Evolutionary conservation across 345 rosid species (phyloP).

Genomic region (Salix purpurea): DNA sequence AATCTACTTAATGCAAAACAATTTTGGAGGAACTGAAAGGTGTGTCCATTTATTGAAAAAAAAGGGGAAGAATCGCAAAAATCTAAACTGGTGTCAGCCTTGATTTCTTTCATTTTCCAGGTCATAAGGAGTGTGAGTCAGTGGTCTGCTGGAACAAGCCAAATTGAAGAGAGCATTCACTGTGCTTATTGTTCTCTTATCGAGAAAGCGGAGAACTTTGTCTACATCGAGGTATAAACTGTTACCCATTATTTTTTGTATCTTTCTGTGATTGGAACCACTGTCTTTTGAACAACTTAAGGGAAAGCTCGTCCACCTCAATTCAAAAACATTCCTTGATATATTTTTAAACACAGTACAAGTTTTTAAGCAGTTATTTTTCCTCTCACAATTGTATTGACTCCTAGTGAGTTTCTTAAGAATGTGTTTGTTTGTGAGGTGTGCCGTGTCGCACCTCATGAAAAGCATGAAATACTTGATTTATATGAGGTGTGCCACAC

Average conservation of each 20-base stretch:
- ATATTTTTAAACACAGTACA: background rate
- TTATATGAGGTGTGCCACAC: too few relatives aligned
- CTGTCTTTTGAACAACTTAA: background rate
- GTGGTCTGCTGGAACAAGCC: constrained; percentile 99
- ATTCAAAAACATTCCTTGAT: background rate
- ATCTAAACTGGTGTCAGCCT: background rate
- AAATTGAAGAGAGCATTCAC: constrained; percentile 91
- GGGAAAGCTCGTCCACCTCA: background rate
- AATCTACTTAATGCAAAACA: background rate
- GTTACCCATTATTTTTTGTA: background rate
- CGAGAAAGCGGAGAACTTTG: constrained; percentile 87
- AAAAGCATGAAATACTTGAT: too few relatives aligned
- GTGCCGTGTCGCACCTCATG: too few relatives aligned
- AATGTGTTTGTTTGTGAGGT: too few relatives aligned
- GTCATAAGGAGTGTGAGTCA: constrained; percentile 97
- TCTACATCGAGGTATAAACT: constrained; percentile 82
- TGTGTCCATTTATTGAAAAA: background rate
- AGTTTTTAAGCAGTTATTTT: background rate
- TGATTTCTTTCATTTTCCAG: constrained; percentile 38
- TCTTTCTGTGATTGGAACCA: background rate
- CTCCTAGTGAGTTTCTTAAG: background rate
- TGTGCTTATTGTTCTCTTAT: constrained; percentile 90
- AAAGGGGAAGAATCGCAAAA: background rate
- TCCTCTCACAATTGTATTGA: background rate
- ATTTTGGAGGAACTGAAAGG: background rate